phyloP scores from a whole-genome alignment of 2,329 filamentous ascomycete species.

The Colletotrichum sp. region DNA sequence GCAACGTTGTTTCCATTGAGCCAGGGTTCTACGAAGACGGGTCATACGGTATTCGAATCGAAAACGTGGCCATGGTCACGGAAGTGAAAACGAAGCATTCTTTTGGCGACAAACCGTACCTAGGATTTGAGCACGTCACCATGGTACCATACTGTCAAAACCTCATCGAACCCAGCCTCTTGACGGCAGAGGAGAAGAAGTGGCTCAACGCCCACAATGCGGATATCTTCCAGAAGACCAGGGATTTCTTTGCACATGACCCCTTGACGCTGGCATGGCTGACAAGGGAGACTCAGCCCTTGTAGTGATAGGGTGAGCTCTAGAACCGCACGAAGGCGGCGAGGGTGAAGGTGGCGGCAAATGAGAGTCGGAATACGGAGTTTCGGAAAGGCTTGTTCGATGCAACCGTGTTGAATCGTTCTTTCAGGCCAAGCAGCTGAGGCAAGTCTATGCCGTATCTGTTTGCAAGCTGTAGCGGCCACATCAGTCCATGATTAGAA shows the following conservation, averaged over 20 bases:
- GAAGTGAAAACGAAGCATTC: slow-evolving; percentile 86
- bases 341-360: slow-evolving; percentile 75
- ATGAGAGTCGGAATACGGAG: slow-evolving; percentile 46
- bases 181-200: slow-evolving; percentile 76
- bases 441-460: slow-evolving; percentile 37
- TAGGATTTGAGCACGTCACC: slow-evolving; percentile 96
- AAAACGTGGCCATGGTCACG: slow-evolving; percentile 91
- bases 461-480: slow-evolving; percentile 31
- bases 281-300: slow-evolving; percentile 80
- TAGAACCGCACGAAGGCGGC: slow-evolving; percentile 58
- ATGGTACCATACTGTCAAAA: slow-evolving; percentile 95
- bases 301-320: slow-evolving; percentile 30
- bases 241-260: slow-evolving; percentile 76
- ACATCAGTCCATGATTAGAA: not conserved
- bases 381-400: slow-evolving; percentile 9
- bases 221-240: slow-evolving; percentile 83
- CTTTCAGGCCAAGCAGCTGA: slow-evolving; percentile 32
- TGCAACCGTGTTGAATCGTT: slow-evolving; percentile 30
- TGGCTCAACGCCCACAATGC: slow-evolving; percentile 90
- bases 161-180: slow-evolving; percentile 75
- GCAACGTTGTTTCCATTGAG: slow-evolving; percentile 95
- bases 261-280: slow-evolving; percentile 79
- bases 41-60: slow-evolving; percentile 91
- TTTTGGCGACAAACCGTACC: slow-evolving; percentile 92
- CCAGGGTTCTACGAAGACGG: slow-evolving; percentile 98